Evolutionary conservation across 768 basidiomycete genomes (phyloP).

Genomic region (Solioccasus polychromus): DNA sequence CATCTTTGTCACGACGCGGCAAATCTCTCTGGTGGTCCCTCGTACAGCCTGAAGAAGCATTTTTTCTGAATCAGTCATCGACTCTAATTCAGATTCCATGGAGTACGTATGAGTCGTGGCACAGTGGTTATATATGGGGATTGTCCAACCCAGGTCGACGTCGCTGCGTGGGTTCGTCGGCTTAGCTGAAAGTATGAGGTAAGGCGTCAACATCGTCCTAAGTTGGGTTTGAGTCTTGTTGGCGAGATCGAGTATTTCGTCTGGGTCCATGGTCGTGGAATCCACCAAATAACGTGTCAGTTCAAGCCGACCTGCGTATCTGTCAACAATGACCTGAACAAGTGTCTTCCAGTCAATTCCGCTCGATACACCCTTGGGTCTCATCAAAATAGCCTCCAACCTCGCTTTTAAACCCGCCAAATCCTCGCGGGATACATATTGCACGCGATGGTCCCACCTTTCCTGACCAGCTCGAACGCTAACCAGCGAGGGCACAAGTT

Average conservation of each 20-base stretch:
- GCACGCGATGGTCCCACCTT: slow-evolving; percentile 32
- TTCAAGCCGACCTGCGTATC: slow-evolving; percentile 32
- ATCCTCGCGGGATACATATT: slow-evolving; percentile 26
- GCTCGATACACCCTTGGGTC: slow-evolving; percentile 17
- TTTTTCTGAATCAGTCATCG: slow-evolving; percentile 29
- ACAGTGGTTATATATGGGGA: slow-evolving; percentile 30
- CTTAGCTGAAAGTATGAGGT: slow-evolving; percentile 16
- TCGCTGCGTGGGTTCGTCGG: slow-evolving; percentile 1
- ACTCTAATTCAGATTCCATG: background rate
- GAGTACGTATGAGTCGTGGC: slow-evolving; percentile 25
- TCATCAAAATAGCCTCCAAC: slow-evolving; percentile 4
- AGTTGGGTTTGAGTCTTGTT: slow-evolving; percentile 22
- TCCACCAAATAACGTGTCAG: slow-evolving; percentile 22
- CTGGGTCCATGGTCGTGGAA: background rate
- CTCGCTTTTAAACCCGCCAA: slow-evolving; percentile 2
- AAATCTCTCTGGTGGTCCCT: slow-evolving; percentile 43
- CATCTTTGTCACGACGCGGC: slow-evolving; percentile 41
- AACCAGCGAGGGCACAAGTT: slow-evolving; percentile 31
- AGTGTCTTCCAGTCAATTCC: slow-evolving; percentile 36
- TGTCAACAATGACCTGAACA: slow-evolving; percentile 27
- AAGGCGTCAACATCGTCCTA: slow-evolving; percentile 29
- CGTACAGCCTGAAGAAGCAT: slow-evolving; percentile 27
- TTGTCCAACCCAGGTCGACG: slow-evolving; percentile 23
- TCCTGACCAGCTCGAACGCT: slow-evolving; percentile 19
- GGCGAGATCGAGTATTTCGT: slow-evolving; percentile 5